Base-by-base conservation (phyloP, 129 eudicot genomes). In the Tagetes patula region DNA sequence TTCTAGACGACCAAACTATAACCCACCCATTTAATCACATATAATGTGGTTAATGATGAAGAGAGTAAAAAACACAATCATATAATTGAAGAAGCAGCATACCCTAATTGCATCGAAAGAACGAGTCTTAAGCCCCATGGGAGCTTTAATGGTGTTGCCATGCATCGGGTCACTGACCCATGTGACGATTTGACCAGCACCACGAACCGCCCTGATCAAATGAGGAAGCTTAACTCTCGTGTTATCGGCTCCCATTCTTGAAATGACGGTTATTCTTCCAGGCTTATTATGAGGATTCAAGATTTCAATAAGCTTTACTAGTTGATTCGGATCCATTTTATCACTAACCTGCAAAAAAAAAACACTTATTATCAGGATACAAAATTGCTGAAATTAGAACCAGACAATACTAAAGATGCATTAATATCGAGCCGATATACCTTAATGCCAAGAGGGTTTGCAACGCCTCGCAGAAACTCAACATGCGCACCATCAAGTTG, bases 131-230 rank as follows among this genome's bases (percentile, higher is more conserved):
- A 88, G 89, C 41, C 96, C 97, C 74, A 84, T 82, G n/a, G 96
- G 97, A 70, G 97, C 92, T 76, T 91, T 91, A 59, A 86, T 91
- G 71, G 97, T 88, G 89, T 91, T 91, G 8, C 97, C 97, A 14
- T 91, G 97, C 97, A 91, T 86, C 6, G 97, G 96, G 78, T 91
- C 96, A 79, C 90, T 84, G 80, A 91, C 96, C 97, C 97, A 91
- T 12, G 97, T 91, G 67, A 91, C 97, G 65, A 88, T 86, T 79
- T 88, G 97, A 46, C 97, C 96, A 48, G 92, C 97, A 52, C 88
- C 54, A 37, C 97, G 96, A 50, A 91, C 97, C 14, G 96, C 96
- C 76, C 90, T 84, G 30, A 91, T 88, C 70, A 91, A 84, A 83
- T 86, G 73, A 27, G 97, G 97, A 77, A 91, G 90, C 83, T 91